These are phyloP conservation scores for Chrysanthemum seticuspe DNA, from an alignment of 129 eudicot species.

Conservation along the genomic window DNA sequence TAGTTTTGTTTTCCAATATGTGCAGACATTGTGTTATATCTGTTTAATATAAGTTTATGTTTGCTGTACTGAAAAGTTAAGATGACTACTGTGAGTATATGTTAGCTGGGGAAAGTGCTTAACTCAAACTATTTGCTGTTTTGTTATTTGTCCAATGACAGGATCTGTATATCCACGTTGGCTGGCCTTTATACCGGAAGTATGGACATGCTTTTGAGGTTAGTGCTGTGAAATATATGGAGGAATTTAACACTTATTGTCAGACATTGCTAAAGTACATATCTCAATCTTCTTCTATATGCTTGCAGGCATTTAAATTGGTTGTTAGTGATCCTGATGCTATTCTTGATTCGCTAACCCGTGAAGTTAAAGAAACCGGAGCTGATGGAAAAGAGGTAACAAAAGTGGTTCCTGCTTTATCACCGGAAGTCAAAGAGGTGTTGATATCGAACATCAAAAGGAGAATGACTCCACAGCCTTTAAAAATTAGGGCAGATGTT, in stretches of 20 bases:
- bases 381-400: conserved; percentile 94
- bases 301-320: conserved; percentile 74
- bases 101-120: too few species aligned
- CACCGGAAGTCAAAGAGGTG: conserved; percentile 81
- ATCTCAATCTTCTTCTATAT: conserved; percentile 12
- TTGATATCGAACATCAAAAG: conserved; percentile 76
- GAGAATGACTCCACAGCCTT: conserved; percentile 96
- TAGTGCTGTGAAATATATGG: conserved; percentile 7
- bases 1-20: too few species aligned
- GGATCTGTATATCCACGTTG: conserved; percentile 88
- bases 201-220: conserved; percentile 99
- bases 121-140: conserved; percentile 13
- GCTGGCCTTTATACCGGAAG: conserved; percentile 93
- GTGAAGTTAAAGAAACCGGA: conserved; percentile 84
- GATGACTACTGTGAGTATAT: too few species aligned
- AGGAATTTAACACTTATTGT: neutral
- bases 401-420: conserved; percentile 80
- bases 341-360: conserved; percentile 70
- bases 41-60: too few species aligned
- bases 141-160: conserved; percentile 27
- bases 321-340: conserved; percentile 87
- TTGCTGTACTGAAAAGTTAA: too few species aligned
- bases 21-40: too few species aligned
- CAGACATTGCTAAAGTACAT: neutral
- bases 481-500: conserved; percentile 90